phyloP scores from a whole-genome alignment of 257 asterid genomes.

The Sherardia arvensis region DNA sequence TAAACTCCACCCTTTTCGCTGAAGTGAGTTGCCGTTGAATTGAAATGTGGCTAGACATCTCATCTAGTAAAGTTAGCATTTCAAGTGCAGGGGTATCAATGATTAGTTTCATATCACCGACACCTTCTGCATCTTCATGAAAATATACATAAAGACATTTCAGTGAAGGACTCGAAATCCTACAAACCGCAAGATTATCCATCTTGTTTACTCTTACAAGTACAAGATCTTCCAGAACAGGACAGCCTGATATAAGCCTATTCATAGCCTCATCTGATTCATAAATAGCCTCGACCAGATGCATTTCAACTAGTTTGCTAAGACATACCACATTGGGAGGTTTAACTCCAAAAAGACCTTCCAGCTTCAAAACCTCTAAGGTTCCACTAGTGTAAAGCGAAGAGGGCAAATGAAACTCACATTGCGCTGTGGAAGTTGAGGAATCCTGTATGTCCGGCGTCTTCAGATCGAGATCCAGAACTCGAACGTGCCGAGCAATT shows the following conservation, averaged over 20 bases:
- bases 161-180: neutral
- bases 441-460: no score
- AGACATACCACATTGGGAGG: neutral
- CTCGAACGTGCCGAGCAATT: no score
- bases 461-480: no score
- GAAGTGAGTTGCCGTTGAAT: neutral
- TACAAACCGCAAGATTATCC: neutral
- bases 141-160: neutral
- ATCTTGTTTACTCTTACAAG: neutral
- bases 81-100: neutral
- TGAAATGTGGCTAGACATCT: neutral
- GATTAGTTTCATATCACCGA: neutral
- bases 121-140: no score
- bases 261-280: neutral
- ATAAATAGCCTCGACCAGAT: neutral
- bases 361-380: neutral
- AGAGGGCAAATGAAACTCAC: no score
- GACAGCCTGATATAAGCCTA: neutral
- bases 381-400: neutral
- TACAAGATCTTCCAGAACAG: neutral
- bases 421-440: no score
- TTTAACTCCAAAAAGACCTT: neutral
- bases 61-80: neutral
- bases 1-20: neutral
- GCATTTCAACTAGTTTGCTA: neutral